Conservation (phyloP, 139 green algal genomes). For the Closterium sp. region DNA sequence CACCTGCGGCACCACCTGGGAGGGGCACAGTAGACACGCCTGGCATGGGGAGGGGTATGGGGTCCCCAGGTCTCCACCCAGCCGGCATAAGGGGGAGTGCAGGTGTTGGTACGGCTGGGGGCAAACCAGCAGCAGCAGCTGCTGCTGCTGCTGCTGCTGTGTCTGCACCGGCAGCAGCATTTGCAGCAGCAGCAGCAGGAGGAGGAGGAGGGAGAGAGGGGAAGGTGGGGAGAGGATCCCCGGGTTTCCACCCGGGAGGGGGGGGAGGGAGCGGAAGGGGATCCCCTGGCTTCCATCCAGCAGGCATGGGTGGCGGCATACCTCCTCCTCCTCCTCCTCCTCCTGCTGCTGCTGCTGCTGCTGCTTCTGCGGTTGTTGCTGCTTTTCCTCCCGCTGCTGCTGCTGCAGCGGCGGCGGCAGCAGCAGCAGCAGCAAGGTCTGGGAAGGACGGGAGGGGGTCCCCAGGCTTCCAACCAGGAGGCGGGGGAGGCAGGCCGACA, state of each 20-base stretch:
- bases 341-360: not conserved
- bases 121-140: not conserved
- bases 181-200: not conserved
- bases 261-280: constrained; percentile 8
- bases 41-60: constrained; percentile 8
- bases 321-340: no score
- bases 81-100: not conserved
- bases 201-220: not conserved
- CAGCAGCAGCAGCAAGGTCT: not conserved
- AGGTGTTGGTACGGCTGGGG: not conserved
- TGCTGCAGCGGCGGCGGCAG: not conserved
- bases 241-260: constrained; percentile 32
- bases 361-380: not conserved
- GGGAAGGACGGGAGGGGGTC: constrained; percentile 19
- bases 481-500: constrained; percentile 10
- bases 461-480: constrained; percentile 30
- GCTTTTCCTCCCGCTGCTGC: not conserved
- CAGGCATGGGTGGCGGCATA: not conserved
- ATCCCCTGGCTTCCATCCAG: constrained; percentile 30
- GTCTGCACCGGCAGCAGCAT: not conserved
- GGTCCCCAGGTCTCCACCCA: constrained; percentile 25
- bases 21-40: not conserved
- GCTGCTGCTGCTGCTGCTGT: not conserved
- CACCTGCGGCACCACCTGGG: not conserved
- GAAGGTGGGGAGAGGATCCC: constrained; percentile 12